A percentile compares a stretch with the other conserved stretches of the same genome.
Evolutionary conservation across 441 rosid species (phyloP).

Genomic region (Syzygium syzygioides): DNA sequence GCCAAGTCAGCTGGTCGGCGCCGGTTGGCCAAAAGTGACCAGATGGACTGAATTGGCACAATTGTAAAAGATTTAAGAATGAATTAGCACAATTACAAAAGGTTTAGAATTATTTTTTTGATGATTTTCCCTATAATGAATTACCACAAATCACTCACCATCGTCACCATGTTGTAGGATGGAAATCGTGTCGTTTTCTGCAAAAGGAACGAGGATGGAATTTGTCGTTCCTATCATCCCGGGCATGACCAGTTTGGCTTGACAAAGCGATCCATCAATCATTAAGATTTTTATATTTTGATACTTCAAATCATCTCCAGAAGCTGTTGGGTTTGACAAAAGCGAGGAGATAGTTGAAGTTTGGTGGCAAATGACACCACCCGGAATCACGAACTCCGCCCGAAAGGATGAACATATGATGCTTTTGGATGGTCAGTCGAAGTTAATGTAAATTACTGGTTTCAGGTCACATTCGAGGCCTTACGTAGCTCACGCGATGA

Average conservation of each 20-base stretch:
- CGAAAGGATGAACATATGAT: rapidly evolving
- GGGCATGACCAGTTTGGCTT: background rate
- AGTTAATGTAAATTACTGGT: background rate
- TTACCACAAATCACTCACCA: background rate
- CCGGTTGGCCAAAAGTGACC: no score
- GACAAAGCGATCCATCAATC: background rate
- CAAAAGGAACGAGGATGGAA: background rate
- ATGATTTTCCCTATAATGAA: no score
- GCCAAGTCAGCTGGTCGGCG: no score
- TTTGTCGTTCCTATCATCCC: background rate
- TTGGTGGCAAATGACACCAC: background rate
- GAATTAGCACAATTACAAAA: no score
- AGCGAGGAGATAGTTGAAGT: background rate
- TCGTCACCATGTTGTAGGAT: background rate
- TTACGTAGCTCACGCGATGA: background rate
- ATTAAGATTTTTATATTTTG: background rate
- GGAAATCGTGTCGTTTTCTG: background rate
- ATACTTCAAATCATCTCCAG: background rate
- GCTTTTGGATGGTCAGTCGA: background rate
- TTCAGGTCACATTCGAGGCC: background rate
- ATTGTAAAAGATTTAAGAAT: no score
- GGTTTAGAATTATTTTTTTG: no score
- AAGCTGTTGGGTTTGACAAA: background rate
- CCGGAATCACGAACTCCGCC: background rate
- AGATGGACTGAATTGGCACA: no score